phyloP scores from a whole-genome alignment of 306 rosid species.

The Carpinus fangiana region DNA sequence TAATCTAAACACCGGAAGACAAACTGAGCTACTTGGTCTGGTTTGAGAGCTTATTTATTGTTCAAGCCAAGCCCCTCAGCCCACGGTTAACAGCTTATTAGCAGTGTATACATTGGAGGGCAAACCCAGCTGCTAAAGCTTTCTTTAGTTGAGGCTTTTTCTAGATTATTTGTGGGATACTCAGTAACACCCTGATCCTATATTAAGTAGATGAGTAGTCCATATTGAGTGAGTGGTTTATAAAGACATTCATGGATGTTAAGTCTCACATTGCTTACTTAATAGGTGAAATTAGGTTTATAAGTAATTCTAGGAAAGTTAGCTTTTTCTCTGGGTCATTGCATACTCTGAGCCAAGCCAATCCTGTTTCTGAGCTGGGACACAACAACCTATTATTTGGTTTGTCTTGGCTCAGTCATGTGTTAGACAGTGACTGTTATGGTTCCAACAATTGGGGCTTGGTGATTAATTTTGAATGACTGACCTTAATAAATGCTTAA shows the following conservation, averaged over 20 bases:
- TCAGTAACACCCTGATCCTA: too few species aligned
- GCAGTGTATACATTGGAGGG: background rate
- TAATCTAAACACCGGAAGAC: background rate
- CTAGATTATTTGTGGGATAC: constrained; percentile 3
- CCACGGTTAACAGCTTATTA: background rate
- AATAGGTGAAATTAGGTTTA: too few species aligned
- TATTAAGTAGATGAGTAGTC: too few species aligned
- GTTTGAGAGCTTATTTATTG: constrained; percentile 2
- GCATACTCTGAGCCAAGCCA: background rate
- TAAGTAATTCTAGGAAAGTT: too few species aligned
- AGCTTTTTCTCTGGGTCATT: too few species aligned
- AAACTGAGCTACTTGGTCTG: constrained; percentile 1
- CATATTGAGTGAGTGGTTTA: too few species aligned
- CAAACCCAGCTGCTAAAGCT: background rate
- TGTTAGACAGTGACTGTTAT: constrained; percentile 11
- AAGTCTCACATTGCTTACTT: too few species aligned
- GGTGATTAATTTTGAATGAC: constrained; percentile 9
- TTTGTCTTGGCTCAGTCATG: background rate
- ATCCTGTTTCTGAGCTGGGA: constrained; percentile 2
- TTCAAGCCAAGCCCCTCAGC: background rate
- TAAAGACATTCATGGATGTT: too few species aligned
- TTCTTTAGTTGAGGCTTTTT: constrained; percentile 11
- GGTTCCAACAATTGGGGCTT: background rate
- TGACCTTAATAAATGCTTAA: constrained; percentile 11
- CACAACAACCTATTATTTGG: background rate